Conservation (phyloP, 2,329 filamentous ascomycete species). For the Berkeleyomyces basicola region DNA sequence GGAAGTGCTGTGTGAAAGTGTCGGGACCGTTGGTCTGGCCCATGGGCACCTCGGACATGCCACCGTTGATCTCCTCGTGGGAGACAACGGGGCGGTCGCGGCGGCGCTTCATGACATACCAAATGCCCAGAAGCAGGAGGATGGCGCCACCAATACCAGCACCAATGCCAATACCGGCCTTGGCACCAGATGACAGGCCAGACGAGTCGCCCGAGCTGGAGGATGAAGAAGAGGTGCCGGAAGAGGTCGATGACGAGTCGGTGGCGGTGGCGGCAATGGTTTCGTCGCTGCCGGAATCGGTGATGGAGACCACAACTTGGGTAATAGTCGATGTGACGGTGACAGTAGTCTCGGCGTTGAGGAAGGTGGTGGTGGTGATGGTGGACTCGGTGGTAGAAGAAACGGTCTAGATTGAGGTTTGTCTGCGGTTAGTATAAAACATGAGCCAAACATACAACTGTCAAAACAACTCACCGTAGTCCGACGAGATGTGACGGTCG, state of each 20-base stretch:
- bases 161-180: constrained; percentile 28
- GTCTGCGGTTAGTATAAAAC: background rate
- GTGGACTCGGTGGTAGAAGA: constrained; percentile 18
- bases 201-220: constrained; percentile 13
- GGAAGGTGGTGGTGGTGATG: constrained; percentile 14
- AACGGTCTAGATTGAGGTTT: constrained; percentile 2
- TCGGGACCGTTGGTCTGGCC: constrained; percentile 18
- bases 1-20: constrained; percentile 20
- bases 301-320: constrained; percentile 13
- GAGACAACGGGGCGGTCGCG: constrained; percentile 15
- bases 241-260: constrained; percentile 16
- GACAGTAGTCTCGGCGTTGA: constrained; percentile 24
- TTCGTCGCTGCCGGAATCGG: constrained; percentile 23
- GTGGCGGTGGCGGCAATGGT: constrained; percentile 21
- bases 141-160: constrained; percentile 23
- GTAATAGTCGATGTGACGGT: constrained; percentile 24
- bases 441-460: background rate
- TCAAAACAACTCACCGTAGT: constrained; percentile 3
- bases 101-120: constrained; percentile 15
- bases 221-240: constrained; percentile 17
- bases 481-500: constrained; percentile 11
- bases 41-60: constrained; percentile 26
- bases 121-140: constrained; percentile 15
- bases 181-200: constrained; percentile 26
- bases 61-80: constrained; percentile 26